These are phyloP conservation scores for Barnettozyma siamensis DNA, from an alignment of 805 yeast species.

Conservation along the genomic window DNA sequence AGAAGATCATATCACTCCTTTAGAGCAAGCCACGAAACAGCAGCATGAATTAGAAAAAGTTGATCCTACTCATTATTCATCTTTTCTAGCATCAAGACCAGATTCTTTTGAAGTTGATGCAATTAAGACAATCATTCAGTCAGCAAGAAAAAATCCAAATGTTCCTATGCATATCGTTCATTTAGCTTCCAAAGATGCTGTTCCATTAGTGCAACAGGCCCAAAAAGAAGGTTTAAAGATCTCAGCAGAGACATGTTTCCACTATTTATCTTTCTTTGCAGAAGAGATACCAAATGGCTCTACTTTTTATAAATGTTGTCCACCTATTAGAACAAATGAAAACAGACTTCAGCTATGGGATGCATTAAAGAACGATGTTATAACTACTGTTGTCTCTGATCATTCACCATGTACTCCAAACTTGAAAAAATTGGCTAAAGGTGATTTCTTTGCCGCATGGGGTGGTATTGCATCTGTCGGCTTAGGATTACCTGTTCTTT, in stretches of 20 bases:
- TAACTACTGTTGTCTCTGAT: conserved; percentile 86
- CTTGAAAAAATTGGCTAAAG: conserved; percentile 70
- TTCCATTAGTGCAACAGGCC: conserved; percentile 68
- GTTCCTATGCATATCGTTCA: conserved; percentile 86
- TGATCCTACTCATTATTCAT: conserved; percentile 24
- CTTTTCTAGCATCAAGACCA: conserved; percentile 64
- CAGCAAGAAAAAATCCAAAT: conserved; percentile 50
- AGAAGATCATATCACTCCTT: conserved; percentile 27
- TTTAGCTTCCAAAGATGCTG: conserved; percentile 77
- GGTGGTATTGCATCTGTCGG: conserved; percentile 96
- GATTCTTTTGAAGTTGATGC: conserved; percentile 86
- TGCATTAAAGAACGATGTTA: conserved; percentile 59
- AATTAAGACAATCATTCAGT: conserved; percentile 60
- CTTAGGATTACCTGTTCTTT: conserved; percentile 74
- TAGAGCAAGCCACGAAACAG: conserved; percentile 36
- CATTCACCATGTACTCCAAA: conserved; percentile 97
- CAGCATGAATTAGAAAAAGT: conserved; percentile 33
- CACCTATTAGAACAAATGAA: conserved; percentile 77
- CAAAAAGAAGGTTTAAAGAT: conserved; percentile 52
- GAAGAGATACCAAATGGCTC: conserved; percentile 72
- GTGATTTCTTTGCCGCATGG: conserved; percentile 92
- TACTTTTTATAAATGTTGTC: conserved; percentile 90
- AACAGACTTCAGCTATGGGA: conserved; percentile 75
- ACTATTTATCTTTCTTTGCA: conserved; percentile 72
- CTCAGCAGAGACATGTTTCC: conserved; percentile 92